These are phyloP conservation scores for Daldinia sp. DNA, from an alignment of 2,329 filamentous ascomycete species.

Conservation along the genomic window DNA sequence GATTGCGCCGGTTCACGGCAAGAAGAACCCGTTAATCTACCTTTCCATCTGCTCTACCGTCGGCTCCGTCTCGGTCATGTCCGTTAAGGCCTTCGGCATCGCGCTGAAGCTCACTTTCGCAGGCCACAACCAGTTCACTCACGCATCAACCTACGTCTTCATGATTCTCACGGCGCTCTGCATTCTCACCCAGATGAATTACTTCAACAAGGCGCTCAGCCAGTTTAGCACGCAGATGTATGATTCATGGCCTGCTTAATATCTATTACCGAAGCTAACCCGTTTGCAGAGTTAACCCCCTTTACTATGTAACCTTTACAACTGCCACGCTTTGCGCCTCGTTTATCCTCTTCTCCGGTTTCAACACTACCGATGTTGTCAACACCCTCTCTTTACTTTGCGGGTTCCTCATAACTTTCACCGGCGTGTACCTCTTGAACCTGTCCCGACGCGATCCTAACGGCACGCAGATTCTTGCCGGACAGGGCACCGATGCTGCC, in stretches of 20 bases:
- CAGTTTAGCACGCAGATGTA: conserved; percentile 98
- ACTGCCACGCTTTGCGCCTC: conserved; percentile 94
- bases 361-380: conserved; percentile 92
- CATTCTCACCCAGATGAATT: conserved; percentile 99
- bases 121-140: conserved; percentile 94
- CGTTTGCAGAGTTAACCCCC: conserved; percentile 81
- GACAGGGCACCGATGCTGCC: conserved; percentile 78
- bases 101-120: conserved; percentile 93
- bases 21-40: conserved; percentile 95
- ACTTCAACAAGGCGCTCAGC: conserved; percentile 98
- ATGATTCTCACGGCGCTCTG: conserved; percentile 92
- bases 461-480: conserved; percentile 74
- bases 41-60: conserved; percentile 98
- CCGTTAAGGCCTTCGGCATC: conserved; percentile 98
- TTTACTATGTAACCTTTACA: conserved; percentile 98
- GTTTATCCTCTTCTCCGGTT: conserved; percentile 94
- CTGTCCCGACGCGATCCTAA: conserved; percentile 93
- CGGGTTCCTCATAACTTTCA: conserved; percentile 94
- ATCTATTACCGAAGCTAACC: conserved; percentile 46
- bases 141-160: conserved; percentile 97
- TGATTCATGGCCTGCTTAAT: conserved; percentile 50
- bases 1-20: conserved; percentile 88
- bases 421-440: conserved; percentile 94
- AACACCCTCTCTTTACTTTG: conserved; percentile 93
- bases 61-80: conserved; percentile 98